These are phyloP conservation scores for Colletotrichum musicola DNA, from an alignment of 2,329 filamentous ascomycete genomes.

Conservation along the genomic window DNA sequence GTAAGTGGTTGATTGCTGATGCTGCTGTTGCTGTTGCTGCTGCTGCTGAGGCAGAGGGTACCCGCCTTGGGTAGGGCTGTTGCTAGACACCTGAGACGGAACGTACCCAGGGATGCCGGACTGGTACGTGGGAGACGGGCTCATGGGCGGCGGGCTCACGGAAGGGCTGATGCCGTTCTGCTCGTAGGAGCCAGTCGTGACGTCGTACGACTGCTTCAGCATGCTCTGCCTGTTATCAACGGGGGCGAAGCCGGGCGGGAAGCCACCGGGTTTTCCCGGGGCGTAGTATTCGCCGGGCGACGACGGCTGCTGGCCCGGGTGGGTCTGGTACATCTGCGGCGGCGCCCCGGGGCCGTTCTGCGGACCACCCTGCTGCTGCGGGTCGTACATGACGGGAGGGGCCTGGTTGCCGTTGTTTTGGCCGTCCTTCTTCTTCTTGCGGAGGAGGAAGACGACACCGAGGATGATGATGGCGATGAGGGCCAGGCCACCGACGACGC, in stretches of 20 bases:
- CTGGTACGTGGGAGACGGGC: slow-evolving; percentile 34
- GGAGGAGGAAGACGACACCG: slow-evolving; percentile 47
- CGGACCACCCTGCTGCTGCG: slow-evolving; percentile 5
- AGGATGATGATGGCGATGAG: slow-evolving; percentile 46
- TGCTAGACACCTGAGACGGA: not conserved
- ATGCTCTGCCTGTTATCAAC: slow-evolving; percentile 42
- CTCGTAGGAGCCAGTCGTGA: slow-evolving; percentile 34
- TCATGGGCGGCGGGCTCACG: slow-evolving; percentile 41
- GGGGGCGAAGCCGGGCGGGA: slow-evolving; percentile 34
- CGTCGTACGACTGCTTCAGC: slow-evolving; percentile 39
- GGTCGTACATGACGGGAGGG: slow-evolving; percentile 9
- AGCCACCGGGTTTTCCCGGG: slow-evolving; percentile 18
- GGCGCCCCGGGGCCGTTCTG: slow-evolving; percentile 5
- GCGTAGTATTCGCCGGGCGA: slow-evolving; percentile 40
- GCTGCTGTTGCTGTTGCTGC: slow-evolving; percentile 16
- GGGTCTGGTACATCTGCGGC: slow-evolving; percentile 36
- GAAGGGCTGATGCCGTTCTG: slow-evolving; percentile 39
- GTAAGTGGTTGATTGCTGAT: slow-evolving; percentile 17
- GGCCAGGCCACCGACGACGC: slow-evolving; percentile 52
- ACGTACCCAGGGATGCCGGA: slow-evolving; percentile 28
- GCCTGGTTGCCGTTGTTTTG: slow-evolving; percentile 24
- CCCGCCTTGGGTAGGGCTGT: slow-evolving; percentile 14
- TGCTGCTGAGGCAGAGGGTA: slow-evolving; percentile 17
- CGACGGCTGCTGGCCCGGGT: slow-evolving; percentile 40
- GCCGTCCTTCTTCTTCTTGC: slow-evolving; percentile 42